Base-by-base conservation (phyloP, 345 rosid species). In the Rhodamnia rubescens region DNA sequence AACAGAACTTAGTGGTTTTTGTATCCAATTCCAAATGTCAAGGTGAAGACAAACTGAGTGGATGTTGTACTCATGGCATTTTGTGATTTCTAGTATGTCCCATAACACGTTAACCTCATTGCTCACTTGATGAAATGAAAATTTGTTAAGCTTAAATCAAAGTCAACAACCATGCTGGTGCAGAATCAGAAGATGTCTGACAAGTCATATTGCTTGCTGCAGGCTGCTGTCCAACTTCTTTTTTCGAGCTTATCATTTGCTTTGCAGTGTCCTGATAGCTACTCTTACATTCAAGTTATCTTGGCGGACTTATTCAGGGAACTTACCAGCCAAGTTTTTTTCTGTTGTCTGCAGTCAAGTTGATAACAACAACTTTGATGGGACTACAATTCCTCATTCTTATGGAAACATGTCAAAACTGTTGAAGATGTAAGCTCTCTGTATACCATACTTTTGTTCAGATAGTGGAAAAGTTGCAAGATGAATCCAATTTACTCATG, bases 311-410 rank as follows among this genome's bases (percentile, higher is more conserved):
- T 32, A 6, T 29, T 82, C 24, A 20, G 84, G 82, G 4, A 81
- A 4, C 82, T 86, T 51, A 82, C 58, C 47, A 55, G 0, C 64
- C 52, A 42, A 27, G 15, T 49, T 51, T 50, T 22, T 47, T 14
- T 89, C 86, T 89, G 53, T 88, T 86, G 47, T 53, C 85, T 90
- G 91, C 94, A 97, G 99, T 81, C 99, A 97, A 85, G 91, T 93
- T 58, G 99, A 97, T 88, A 96, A 96, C 89, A 97, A 97, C 93
- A 88, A 94, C 89, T 97, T 97, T 55, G 91, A 91, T 36, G 98
- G 99, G 87, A 88, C 85, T 74, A 78, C 91, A 13, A 97, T 97
- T 89, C 99, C 99, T 82, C 88, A 47, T 64, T 90, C 98, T 84
- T 97, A 93, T 61, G 89, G 91, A 83, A 93, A 91, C 90, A 94